Evolutionary conservation across 345 rosid genomes (phyloP), one percentile per base, ranked within the genome.

Genomic region (Populus deltoides): DNA sequence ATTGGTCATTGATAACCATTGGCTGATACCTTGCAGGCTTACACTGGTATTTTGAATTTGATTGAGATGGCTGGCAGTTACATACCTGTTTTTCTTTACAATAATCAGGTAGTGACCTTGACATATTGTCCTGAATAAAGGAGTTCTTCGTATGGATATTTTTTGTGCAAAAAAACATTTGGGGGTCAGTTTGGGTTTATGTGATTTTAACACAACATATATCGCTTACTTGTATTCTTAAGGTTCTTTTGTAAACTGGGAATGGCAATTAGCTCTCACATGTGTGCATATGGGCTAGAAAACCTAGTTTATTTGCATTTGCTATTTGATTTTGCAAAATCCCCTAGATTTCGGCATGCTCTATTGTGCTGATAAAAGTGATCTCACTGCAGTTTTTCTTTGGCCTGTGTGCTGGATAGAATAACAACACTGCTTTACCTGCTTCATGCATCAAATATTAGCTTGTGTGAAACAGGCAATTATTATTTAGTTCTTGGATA

Each of bases 1-100:
- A 15, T 25, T 68, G 27, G 47, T 66, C 61, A 20, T n/a, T 67
- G 45, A 69, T 75, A 41, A 80, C 8, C 13, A 41, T 66, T 71
- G 36, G 38, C 72, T 77, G 66, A 76, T 86, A 73, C 83, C 45
- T 78, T 87, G 86, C 92, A 95, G 99, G 97, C 89, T 22, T 96
- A 87, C 85, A 93, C 99, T 1, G 92, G 97, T 70, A 1, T 86
- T 77, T 83, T 96, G 89, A 96, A 96, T 85, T 74, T 85, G 82
- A 88, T 93, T 2, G 98, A 96, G 86, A 87, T 71, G 78, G 51
- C 86, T 17, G 90, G 90, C 27, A 74, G 87, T 72, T 88, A 74
- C 82, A 90, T 96, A 78, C 98, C 99, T 51, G 80, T 81, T 67
- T 81, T 82, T 77, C 90, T 96, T 45, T 92, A 86, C 87, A 91